Base-by-base conservation (phyloP, 306 rosid species). In the Lathyrus tuberosus region DNA sequence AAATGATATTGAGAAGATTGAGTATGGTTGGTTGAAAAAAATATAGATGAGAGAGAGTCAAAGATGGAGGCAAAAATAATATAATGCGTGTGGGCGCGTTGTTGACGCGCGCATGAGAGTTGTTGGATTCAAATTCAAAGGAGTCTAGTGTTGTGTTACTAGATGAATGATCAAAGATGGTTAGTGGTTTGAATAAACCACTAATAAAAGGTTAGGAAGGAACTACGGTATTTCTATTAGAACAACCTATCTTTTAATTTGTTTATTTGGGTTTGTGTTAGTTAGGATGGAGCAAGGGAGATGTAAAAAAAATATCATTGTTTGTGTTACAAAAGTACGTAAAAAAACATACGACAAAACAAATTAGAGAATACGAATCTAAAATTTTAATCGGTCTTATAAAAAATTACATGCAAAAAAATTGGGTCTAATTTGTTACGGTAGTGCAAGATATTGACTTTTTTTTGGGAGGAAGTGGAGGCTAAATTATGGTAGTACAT, bases 81-180 rank as follows among this genome's bases (percentile, higher is more conserved):
- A 62, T 37, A 62, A 62, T 33, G 67, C 10, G 17, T 30, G 41
- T 62, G 49, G 47, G 67, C 67, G 67, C 67, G 67, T 62, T 38
- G 67, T 62, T 62, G 67, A 62, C 49, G 67, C 66, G 66, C 48
- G 67, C 35, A 53, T 40, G 10, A 38, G 10, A 62, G 67, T 62
- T 62, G 67, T 62, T 38, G 67, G 48, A 62, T 38, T 62, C 31
- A 60, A 60, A 60, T 24, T 35, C 40, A 35, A 35, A 35, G 40
- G 40, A 8, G 40, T 35, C 1, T 35, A 33, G 38, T 35, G 40
- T 7, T 35, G 15, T 42, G 13, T 42, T 42, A 42, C 31, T 20
- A 20, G 30, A 20, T 17, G 14, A 41, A 41, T 41, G 52, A 46
- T 4, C 4, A 24, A 3, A 1, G 11, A 22, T 52, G 31, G 60